These are phyloP conservation scores for Orbilia brochopaga DNA, from an alignment of 2,329 filamentous ascomycete species.

Conservation along the genomic window DNA sequence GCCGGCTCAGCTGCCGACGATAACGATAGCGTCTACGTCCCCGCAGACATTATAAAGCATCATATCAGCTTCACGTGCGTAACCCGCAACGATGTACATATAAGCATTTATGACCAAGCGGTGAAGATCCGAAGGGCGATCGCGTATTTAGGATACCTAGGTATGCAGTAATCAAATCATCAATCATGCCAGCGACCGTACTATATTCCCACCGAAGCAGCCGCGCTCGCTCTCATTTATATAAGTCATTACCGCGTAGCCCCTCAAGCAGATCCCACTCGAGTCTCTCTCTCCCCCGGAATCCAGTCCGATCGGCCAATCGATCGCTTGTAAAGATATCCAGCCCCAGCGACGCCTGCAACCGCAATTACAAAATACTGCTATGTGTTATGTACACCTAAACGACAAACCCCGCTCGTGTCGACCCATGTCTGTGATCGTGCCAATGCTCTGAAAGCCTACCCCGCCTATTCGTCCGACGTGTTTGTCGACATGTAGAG, in stretches of 20 bases:
- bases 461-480: slow-evolving; percentile 25
- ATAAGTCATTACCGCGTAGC: slow-evolving; percentile 1
- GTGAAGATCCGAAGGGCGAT: slow-evolving; percentile 7
- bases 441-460: not conserved
- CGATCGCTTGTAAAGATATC: not conserved
- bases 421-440: not conserved
- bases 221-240: slow-evolving; percentile 7
- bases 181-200: not conserved
- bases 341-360: not conserved
- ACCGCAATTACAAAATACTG: not conserved
- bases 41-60: too few species aligned
- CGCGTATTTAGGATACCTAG: too few species aligned
- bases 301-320: too few species aligned
- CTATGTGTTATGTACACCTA: slow-evolving; percentile 1
- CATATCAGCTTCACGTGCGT: too few species aligned
- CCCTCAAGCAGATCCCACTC: not conserved
- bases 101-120: not conserved
- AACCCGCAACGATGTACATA: too few species aligned
- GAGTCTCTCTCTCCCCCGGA: not conserved
- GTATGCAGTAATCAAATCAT: not conserved
- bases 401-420: not conserved
- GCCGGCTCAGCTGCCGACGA: slow-evolving; percentile 16
- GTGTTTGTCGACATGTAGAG: slow-evolving; percentile 79
- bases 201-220: not conserved
- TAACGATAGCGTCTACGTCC: not conserved